Conservation (phyloP, 2,329 filamentous ascomycete species). For the Magnaporthiopsis poae region DNA sequence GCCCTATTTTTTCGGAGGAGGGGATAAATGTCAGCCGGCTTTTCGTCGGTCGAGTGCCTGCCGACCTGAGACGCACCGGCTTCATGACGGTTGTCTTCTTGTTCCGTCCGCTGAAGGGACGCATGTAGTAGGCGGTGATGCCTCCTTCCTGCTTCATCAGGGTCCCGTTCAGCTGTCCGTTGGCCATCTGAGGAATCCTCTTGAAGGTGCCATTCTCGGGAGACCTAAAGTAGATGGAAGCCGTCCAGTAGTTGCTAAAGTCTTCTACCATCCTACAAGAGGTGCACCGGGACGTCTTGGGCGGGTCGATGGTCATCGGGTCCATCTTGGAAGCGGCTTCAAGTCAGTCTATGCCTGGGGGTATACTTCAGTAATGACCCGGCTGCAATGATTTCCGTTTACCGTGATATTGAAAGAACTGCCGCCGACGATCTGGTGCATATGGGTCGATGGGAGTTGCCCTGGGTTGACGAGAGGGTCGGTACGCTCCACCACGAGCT, state of each 20-base stretch:
- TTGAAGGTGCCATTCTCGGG: slow-evolving; percentile 47
- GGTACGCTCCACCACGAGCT: slow-evolving; percentile 3
- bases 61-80: slow-evolving; percentile 11
- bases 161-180: slow-evolving; percentile 18
- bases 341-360: not conserved
- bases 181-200: slow-evolving; percentile 32
- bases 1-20: slow-evolving; percentile 22
- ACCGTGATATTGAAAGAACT: slow-evolving; percentile 6
- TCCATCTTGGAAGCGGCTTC: slow-evolving; percentile 3
- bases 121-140: slow-evolving; percentile 37
- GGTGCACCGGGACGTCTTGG: slow-evolving; percentile 43
- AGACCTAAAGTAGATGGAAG: slow-evolving; percentile 38
- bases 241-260: slow-evolving; percentile 60
- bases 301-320: slow-evolving; percentile 6
- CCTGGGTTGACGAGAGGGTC: slow-evolving; percentile 5
- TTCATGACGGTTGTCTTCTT: not conserved
- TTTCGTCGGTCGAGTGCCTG: slow-evolving; percentile 24
- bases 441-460: not conserved
- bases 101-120: not conserved
- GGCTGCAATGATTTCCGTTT: not conserved
- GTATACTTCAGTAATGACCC: too few species aligned
- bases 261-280: slow-evolving; percentile 55
- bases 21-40: slow-evolving; percentile 47
- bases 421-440: slow-evolving; percentile 6
- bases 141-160: slow-evolving; percentile 33